phyloP scores from a whole-genome alignment of 192 early-diverging fungal species.

The Coemansia sp. region DNA sequence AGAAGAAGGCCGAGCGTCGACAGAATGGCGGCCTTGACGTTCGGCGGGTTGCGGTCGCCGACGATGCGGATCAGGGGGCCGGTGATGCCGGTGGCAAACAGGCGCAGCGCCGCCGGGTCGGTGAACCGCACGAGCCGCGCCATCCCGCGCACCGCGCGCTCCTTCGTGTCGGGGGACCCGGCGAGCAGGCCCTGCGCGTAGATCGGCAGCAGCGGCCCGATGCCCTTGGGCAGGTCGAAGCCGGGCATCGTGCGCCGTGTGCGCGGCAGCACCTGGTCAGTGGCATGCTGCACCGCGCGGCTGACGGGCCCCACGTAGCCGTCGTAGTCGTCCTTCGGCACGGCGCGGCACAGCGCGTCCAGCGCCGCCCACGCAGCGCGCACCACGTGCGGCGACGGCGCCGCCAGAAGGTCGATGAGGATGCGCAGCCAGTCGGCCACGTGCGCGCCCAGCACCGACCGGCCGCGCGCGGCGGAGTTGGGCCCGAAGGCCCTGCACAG shows the following conservation, averaged over 20 bases:
- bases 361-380: conserved; percentile 77
- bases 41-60: conserved; percentile 87
- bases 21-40: conserved; percentile 93
- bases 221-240: conserved; percentile 90
- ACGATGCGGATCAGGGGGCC: conserved; percentile 97
- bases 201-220: conserved; percentile 87
- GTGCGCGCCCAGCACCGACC: conserved; percentile 59
- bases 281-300: conserved; percentile 63
- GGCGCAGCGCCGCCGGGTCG: conserved; percentile 68
- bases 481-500: conserved; percentile 45
- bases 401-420: conserved; percentile 72
- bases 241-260: conserved; percentile 63
- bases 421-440: conserved; percentile 79
- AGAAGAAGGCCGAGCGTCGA: conserved; percentile 80
- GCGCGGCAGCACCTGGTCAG: conserved; percentile 37
- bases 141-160: conserved; percentile 83
- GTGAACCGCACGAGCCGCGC: conserved; percentile 68
- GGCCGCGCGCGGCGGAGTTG: conserved; percentile 42
- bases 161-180: conserved; percentile 78
- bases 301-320: conserved; percentile 70
- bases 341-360: conserved; percentile 72
- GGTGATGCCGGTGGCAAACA: conserved; percentile 93
- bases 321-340: conserved; percentile 90
- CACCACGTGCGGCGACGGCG: conserved; percentile 61
- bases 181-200: conserved; percentile 93